These are phyloP conservation scores for Thalia dealbata DNA, from an alignment of 176 grass and related monocot genomes.

Conservation along the genomic window DNA sequence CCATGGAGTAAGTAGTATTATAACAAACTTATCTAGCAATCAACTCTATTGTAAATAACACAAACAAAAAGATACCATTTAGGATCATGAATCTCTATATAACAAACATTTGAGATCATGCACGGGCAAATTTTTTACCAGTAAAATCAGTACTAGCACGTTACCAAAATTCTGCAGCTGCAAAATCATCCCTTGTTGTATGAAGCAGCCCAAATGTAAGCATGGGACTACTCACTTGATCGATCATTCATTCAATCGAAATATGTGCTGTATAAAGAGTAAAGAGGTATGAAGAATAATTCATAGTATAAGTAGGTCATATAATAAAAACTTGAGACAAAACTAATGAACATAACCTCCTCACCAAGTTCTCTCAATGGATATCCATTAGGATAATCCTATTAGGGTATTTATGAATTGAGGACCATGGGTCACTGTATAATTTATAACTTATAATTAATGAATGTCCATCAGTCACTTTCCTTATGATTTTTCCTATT, in stretches of 20 bases:
- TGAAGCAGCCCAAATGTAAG: neutral
- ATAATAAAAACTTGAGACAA: slow-evolving; percentile 3
- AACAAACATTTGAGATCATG: neutral
- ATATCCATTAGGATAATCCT: no score
- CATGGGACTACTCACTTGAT: slow-evolving; percentile 6
- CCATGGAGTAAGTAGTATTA: no score
- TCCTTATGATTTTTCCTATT: no score
- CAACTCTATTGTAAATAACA: no score
- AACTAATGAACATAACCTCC: no score
- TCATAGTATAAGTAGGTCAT: slow-evolving; percentile 10
- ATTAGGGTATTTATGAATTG: no score
- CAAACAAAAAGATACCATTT: neutral
- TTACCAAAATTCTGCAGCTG: neutral
- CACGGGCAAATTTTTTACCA: neutral
- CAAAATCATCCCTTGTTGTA: neutral
- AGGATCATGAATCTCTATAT: neutral
- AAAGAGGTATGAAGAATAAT: slow-evolving; percentile 12
- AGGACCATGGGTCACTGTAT: no score
- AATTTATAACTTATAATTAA: no score
- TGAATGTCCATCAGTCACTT: no score
- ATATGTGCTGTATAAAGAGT: slow-evolving; percentile 5
- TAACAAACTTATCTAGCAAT: no score
- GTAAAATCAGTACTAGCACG: neutral
- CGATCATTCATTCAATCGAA: slow-evolving; percentile 6
- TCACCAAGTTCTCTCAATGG: no score